Evolutionary conservation across 768 basidiomycete genomes (phyloP), one percentile per base, ranked within the genome.

Genomic region (Dioszegia hungarica): DNA sequence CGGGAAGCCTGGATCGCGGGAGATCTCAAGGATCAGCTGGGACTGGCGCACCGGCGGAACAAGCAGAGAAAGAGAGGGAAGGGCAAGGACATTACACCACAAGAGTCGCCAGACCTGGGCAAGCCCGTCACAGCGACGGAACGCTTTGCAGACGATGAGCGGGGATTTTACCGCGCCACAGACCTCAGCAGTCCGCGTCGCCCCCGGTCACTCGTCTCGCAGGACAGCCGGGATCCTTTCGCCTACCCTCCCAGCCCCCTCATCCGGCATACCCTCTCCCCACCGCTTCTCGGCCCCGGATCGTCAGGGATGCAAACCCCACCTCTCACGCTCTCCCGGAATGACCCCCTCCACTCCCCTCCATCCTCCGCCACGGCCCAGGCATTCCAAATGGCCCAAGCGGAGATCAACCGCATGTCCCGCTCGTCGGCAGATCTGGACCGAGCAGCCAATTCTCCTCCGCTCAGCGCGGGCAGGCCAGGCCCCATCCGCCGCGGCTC

Each of bases 1-100:
- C 85, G 94, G 27, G 94, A 98, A 59, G 79, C 87, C 14, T 73
- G 72, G 72, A 64, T 74, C 22, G 58, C 56, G 0, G 72, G 72
- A 19, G 59, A 65, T 31, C 53, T 74, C 33, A 73, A 75, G 51
- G 58, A 56, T 17, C 58, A 67, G 29, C 59, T 75, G 8, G 72
- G 70, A 1, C 52, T 75, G 4, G 38, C 45, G 27, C 57, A 54
- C 19, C 37, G 67, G 6, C 47, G 54, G 12, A 54, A 60, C 27
- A 48, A 34, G 37, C 61, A 54, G 25, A 36, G 45, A 19, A 43
- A 40, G 25, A 25, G 38, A 34, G 17, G 57, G 56, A 39, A 40
- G 24, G 19, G 28, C n/a, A 34, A 54, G 29, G 31, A 45, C 28
- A 37, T 20, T n/a, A 44, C 33, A 25, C 28, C 48, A 5, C 33